phyloP scores from a whole-genome alignment of 352 stramenopile species.

The Globisporangium polare region DNA sequence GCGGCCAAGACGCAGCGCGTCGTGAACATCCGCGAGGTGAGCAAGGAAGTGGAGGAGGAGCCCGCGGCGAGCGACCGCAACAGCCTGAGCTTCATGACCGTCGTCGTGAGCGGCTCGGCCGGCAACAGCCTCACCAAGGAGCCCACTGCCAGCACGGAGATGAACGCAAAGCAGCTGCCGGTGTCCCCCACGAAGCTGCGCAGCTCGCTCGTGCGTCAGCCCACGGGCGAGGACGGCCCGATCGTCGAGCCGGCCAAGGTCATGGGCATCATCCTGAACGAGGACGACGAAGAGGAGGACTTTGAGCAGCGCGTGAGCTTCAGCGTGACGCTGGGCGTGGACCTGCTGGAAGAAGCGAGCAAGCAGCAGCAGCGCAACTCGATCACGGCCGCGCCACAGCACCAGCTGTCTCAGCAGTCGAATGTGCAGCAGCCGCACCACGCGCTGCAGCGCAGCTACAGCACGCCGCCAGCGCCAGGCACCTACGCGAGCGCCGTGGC shows the following conservation, averaged over 20 bases:
- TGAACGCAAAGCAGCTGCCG: constrained; percentile 16
- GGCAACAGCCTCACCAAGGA: constrained; percentile 19
- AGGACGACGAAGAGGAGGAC: constrained; percentile 44
- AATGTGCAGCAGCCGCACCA: constrained; percentile 9
- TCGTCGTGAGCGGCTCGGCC: constrained; percentile 38
- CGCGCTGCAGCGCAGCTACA: constrained; percentile 21
- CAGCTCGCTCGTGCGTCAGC: constrained; percentile 48
- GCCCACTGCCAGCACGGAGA: constrained; percentile 9
- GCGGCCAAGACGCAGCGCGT: constrained; percentile 63
- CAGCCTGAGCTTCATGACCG: constrained; percentile 32
- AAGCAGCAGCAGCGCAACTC: constrained; percentile 57
- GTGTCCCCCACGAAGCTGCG: constrained; percentile 10
- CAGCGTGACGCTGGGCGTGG: constrained; percentile 73
- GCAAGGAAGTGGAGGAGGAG: constrained; percentile 17
- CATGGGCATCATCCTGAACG: constrained; percentile 70
- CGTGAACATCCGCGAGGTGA: constrained; percentile 72
- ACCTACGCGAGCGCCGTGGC: constrained; percentile 28
- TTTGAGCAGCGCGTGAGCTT: constrained; percentile 70
- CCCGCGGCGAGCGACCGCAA: constrained; percentile 3
- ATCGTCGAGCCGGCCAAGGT: constrained; percentile 68
- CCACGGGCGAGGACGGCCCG: constrained; percentile 71
- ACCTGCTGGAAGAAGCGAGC: constrained; percentile 61
- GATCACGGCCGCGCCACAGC: constrained; percentile 27
- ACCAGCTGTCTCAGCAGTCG: constrained; percentile 9
- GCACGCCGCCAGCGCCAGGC: constrained; percentile 18